Evolutionary conservation across 768 basidiomycete genomes (phyloP).

Genomic region (Mycena galericulata): DNA sequence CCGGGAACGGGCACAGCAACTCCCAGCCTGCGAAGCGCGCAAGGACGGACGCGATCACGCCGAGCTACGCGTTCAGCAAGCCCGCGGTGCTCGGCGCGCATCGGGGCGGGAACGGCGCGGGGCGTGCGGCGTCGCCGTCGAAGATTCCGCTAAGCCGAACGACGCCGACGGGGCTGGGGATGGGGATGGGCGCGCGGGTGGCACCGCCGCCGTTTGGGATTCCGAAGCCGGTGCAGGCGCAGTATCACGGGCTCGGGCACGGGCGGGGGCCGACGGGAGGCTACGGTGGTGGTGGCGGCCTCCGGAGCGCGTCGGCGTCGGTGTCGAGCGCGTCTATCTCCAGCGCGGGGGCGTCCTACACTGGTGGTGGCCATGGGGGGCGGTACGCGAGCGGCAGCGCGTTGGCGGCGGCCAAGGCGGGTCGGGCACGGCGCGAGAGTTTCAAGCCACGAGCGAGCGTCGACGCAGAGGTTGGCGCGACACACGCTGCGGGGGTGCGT

Average conservation of each 20-base stretch:
- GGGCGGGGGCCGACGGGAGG: slow-evolving; percentile 58
- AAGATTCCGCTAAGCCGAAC: slow-evolving; percentile 59
- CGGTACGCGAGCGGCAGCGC: slow-evolving; percentile 38
- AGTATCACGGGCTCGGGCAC: slow-evolving; percentile 68
- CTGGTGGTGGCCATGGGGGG: slow-evolving; percentile 14
- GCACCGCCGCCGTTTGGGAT: slow-evolving; percentile 61
- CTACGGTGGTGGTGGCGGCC: slow-evolving; percentile 39
- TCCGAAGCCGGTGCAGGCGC: slow-evolving; percentile 52
- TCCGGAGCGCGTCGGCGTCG: slow-evolving; percentile 40
- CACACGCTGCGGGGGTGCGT: slow-evolving; percentile 43
- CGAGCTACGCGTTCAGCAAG: slow-evolving; percentile 47
- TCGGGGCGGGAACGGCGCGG: slow-evolving; percentile 50
- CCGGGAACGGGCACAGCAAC: slow-evolving; percentile 58
- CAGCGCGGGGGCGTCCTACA: slow-evolving; percentile 39
- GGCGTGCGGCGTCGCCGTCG: slow-evolving; percentile 59
- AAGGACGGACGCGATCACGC: slow-evolving; percentile 60
- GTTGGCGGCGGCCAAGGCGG: slow-evolving; percentile 57
- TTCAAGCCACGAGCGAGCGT: slow-evolving; percentile 86
- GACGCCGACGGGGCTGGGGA: slow-evolving; percentile 45
- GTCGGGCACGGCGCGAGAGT: slow-evolving; percentile 75
- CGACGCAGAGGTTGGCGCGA: slow-evolving; percentile 56
- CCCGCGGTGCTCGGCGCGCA: slow-evolving; percentile 57
- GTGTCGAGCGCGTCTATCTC: slow-evolving; percentile 38
- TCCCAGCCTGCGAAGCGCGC: slow-evolving; percentile 72
- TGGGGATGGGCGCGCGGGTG: slow-evolving; percentile 42